Conservation (phyloP, 2,329 filamentous ascomycete species). For the Colletotrichum paranaense region DNA sequence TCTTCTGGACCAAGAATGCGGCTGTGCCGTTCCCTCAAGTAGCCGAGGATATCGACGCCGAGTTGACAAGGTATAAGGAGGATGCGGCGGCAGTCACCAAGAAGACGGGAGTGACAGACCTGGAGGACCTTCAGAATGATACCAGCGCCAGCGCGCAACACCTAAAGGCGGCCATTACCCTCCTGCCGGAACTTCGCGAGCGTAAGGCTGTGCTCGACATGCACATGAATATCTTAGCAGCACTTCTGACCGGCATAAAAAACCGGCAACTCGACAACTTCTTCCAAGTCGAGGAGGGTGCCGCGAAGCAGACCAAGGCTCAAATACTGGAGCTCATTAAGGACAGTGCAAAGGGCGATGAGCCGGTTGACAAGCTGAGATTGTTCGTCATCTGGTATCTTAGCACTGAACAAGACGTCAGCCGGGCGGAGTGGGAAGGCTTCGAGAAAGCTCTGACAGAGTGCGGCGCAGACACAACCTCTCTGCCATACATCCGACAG, state of each 20-base stretch:
- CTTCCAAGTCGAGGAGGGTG: slow-evolving; percentile 93
- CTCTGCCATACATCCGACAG: slow-evolving; percentile 88
- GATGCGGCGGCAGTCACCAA: slow-evolving; percentile 94
- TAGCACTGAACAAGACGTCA: slow-evolving; percentile 90
- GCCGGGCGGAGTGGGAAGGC: slow-evolving; percentile 82
- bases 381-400: slow-evolving; percentile 98
- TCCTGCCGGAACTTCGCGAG: slow-evolving; percentile 91
- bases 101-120: slow-evolving; percentile 91
- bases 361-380: slow-evolving; percentile 89
- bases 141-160: slow-evolving; percentile 91
- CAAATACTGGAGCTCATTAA: slow-evolving; percentile 91
- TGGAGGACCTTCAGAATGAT: slow-evolving; percentile 93
- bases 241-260: slow-evolving; percentile 73
- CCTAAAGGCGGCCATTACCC: slow-evolving; percentile 93
- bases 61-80: slow-evolving; percentile 94
- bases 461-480: slow-evolving; percentile 80
- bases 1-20: slow-evolving; percentile 96
- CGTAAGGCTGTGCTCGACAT: slow-evolving; percentile 94
- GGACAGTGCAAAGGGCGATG: slow-evolving; percentile 82
- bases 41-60: slow-evolving; percentile 93
- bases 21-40: slow-evolving; percentile 93
- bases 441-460: slow-evolving; percentile 86
- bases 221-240: slow-evolving; percentile 95
- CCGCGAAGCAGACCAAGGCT: slow-evolving; percentile 89
- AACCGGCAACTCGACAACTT: slow-evolving; percentile 95